A percentile compares a stretch with the other conserved stretches of the same genome.
Conservation (phyloP, 768 basidiomycete genomes). For the Epithele typhae region DNA sequence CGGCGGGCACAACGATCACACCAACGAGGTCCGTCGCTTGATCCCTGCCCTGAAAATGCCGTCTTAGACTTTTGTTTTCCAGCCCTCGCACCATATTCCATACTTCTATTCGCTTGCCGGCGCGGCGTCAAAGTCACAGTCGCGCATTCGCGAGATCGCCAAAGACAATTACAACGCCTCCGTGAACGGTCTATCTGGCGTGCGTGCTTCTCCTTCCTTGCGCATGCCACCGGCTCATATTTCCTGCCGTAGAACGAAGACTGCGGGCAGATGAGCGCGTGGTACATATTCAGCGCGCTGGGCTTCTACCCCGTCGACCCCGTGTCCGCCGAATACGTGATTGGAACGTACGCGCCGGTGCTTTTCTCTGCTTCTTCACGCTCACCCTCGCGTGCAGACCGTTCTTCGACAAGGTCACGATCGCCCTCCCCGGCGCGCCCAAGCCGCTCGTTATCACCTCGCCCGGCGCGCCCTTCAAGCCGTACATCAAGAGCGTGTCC, state of each 20-base stretch:
- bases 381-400: constrained; percentile 27
- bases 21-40: constrained; percentile 52
- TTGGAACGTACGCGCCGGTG: constrained; percentile 55
- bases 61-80: background rate
- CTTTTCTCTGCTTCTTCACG: background rate
- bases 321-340: constrained; percentile 66
- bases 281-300: constrained; percentile 80
- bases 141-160: constrained; percentile 67
- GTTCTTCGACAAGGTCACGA: constrained; percentile 49
- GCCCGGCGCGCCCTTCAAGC: constrained; percentile 50
- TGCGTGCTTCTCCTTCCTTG: constrained; percentile 26
- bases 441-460: constrained; percentile 49
- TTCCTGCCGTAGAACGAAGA: constrained; percentile 68
- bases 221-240: background rate
- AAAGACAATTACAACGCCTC: constrained; percentile 60
- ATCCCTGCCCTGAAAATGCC: background rate
- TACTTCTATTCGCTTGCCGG: constrained; percentile 75
- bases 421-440: constrained; percentile 45
- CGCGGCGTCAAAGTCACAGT: constrained; percentile 66
- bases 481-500: constrained; percentile 55
- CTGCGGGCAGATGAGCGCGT: constrained; percentile 88
- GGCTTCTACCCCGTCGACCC: constrained; percentile 87
- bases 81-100: constrained; percentile 86
- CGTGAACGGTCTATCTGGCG: constrained; percentile 67
- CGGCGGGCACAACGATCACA: constrained; percentile 72